Base-by-base conservation (phyloP, 73 alveolate genomes). In the Symbiodinium pilosum region DNA sequence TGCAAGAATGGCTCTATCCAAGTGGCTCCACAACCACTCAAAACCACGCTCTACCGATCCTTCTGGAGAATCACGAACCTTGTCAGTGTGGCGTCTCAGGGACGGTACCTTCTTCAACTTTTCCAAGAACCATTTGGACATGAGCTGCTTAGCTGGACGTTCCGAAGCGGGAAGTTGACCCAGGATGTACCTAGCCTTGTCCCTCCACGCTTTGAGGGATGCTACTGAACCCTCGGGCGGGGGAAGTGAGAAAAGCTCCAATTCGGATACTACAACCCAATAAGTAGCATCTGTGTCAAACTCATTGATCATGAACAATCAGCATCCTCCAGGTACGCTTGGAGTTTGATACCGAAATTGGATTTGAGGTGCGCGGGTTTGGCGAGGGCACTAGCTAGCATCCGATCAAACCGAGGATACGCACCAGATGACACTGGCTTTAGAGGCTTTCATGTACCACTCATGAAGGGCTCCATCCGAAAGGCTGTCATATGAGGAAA, bases 121-220 rank as follows among this genome's bases (percentile, higher is more conserved):
- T 18, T 86, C 93, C 28, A 47, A 86, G 39, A 86, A 24, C 93
- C 93, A 86, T 40, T 59, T 87, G 43, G n/a, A n/a, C 69, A 52
- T 52, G 21, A 1, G 69, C 85, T 21, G 83, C 84, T 4, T 5
- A 24, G 42, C 84, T 30, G 84, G 42, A 2, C 40, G 18, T 30
- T 87, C 94, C 2, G 56, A 2, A 18, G 94, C 56, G 2, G 84
- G 84, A 51, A 52, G 56, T 30, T 87, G 94, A 14, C 64, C 64
- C 94, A 52, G 39, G 39, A 87, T 81, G 21, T 87, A 87, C 59
- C 47, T 1, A 7, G 54, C 94, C 24, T 56, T 34, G 43, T 87
- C 94, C 26, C 94, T 18, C 94, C 94, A 87, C 11, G 56, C 84
- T 28, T 81, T 30, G 40, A 56, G 43, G 14, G 94, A 44, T 4